Conservation (phyloP, 164 flowering plant species). For the Pachysandra terminalis region DNA sequence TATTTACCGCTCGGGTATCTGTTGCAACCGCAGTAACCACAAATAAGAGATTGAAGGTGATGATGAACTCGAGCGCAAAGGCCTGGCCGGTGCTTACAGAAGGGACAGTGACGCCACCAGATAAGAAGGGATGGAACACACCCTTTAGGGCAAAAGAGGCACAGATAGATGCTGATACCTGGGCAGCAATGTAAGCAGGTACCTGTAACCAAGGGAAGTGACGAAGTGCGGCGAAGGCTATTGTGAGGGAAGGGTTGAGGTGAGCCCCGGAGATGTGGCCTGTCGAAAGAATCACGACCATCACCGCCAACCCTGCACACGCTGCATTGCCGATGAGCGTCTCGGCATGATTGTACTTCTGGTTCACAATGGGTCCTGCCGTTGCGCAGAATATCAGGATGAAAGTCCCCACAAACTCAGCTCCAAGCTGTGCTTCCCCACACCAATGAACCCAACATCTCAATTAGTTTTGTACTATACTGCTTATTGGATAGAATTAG, state of each 20-base stretch:
- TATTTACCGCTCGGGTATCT: slow-evolving; percentile 75
- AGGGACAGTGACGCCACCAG: slow-evolving; percentile 85
- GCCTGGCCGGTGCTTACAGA: slow-evolving; percentile 60
- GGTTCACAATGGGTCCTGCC: slow-evolving; percentile 79
- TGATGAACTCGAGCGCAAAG: slow-evolving; percentile 72
- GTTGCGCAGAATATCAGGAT: slow-evolving; percentile 74
- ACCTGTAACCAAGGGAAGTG: slow-evolving; percentile 93
- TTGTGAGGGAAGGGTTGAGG: slow-evolving; percentile 77
- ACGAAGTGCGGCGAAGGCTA: slow-evolving; percentile 69
- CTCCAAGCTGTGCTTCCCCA: slow-evolving; percentile 48
- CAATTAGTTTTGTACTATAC: no score
- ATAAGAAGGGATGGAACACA: slow-evolving; percentile 66
- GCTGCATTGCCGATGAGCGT: slow-evolving; percentile 77
- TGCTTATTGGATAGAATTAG: no score
- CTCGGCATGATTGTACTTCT: slow-evolving; percentile 65
- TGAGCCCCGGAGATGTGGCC: slow-evolving; percentile 95
- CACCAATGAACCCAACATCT: neutral
- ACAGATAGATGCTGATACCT: slow-evolving; percentile 69
- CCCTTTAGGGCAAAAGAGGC: slow-evolving; percentile 80
- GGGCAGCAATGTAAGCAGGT: slow-evolving; percentile 76
- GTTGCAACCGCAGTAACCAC: slow-evolving; percentile 93
- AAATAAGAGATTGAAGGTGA: slow-evolving; percentile 74
- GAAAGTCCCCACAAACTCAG: slow-evolving; percentile 91
- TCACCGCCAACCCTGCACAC: slow-evolving; percentile 78
- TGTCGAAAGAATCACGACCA: slow-evolving; percentile 71